Conservation (phyloP, 257 asterid genomes). For the Cinchona pubescens region DNA sequence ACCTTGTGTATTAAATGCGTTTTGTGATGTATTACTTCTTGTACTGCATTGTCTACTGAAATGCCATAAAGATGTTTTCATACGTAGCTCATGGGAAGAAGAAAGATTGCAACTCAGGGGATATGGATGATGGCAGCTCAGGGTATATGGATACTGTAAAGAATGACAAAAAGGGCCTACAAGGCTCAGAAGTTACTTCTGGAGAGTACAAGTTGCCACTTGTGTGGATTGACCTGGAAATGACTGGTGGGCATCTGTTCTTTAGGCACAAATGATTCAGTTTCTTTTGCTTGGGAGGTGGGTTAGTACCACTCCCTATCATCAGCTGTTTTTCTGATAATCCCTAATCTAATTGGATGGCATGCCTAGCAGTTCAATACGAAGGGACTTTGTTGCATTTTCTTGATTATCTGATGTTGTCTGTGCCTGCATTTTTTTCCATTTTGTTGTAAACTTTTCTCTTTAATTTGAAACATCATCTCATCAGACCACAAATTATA, state of each 20-base stretch:
- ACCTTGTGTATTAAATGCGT: neutral
- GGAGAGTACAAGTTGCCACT: slow-evolving; percentile 71
- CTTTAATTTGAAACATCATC: neutral
- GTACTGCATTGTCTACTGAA: no score
- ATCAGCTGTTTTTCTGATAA: neutral
- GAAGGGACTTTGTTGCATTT: neutral
- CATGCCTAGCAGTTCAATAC: neutral
- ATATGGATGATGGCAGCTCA: slow-evolving; percentile 21
- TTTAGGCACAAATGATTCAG: slow-evolving; percentile 2
- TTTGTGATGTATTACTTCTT: no score
- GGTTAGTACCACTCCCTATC: neutral
- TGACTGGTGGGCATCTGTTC: slow-evolving; percentile 61
- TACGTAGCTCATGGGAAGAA: slow-evolving; percentile 40
- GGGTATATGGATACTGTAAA: slow-evolving; percentile 29
- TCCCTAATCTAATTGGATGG: neutral
- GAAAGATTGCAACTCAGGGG: no score
- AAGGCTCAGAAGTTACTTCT: slow-evolving; percentile 24
- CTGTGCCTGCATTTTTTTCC: neutral
- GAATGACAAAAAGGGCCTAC: slow-evolving; percentile 28
- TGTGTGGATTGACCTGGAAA: slow-evolving; percentile 96
- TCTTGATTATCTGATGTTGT: neutral
- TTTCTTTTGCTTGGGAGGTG: neutral
- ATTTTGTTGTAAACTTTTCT: neutral
- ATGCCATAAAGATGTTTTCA: neutral
- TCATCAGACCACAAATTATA: neutral